Evolutionary conservation across 139 green algal species (phyloP), one percentile per base, ranked within the genome.

Genomic region (Volvox africanus): DNA sequence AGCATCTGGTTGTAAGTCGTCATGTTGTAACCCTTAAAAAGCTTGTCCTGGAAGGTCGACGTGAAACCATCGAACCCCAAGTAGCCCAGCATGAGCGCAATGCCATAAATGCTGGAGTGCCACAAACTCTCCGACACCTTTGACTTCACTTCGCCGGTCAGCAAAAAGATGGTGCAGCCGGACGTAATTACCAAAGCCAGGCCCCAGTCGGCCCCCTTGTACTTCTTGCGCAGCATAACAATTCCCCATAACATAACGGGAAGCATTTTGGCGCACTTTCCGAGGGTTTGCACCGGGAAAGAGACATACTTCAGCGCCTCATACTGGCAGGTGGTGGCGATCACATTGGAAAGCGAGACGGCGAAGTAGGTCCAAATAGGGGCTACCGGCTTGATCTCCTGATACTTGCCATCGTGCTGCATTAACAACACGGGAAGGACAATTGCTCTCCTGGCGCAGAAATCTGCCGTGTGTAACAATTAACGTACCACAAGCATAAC

Each of bases 161-260:
- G 91, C 37, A 96, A 88, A 93, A 99, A 99, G 0, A 98, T 50
- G 6, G 97, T 96, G 95, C 98, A 99, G 36, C 98, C 98, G 20
- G 86, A 88, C 1, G 97, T 99, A 91, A 99, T 95, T 2, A 92
- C 32, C 11, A 95, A 61, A 0, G 98, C 98, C 5, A 98, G 86
- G 0, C 85, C 62, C 88, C 98, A 98, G 89, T 99, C 98, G 69
- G 93, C 96, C 32, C 92, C 19, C 44, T 88, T 95, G 94, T 99
- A 99, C 20, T 92, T 89, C 95, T 99, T 99, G 73, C 93, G 93
- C 90, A 98, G 93, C 80, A 99, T 99, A 77, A 98, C 44, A 18
- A 95, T 98, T 62, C 98, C 98, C 98, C 98, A 99, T 26, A 99
- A 86, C 98, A 99, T 99, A 50, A 99, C 98, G 6, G 98, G 98